Percentiles rank a stretch among this genome's conserved stretches.
Conservation (phyloP, 129 eudicot species). For the Ambrosia artemisiifolia region DNA sequence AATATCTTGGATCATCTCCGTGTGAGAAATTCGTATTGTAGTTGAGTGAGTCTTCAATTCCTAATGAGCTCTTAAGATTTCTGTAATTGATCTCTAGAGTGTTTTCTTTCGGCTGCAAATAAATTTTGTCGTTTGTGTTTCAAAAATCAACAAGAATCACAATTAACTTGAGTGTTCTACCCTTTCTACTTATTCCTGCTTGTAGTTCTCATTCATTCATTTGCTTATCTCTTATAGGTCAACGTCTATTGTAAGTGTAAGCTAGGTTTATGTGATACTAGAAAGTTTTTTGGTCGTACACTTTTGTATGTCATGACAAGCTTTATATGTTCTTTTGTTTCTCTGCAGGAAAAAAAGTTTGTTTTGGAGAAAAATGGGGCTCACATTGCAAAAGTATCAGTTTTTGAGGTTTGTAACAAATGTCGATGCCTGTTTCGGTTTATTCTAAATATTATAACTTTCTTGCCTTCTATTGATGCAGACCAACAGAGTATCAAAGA, state of each 20-base stretch:
- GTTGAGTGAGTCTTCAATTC: not conserved
- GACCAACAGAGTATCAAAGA: conserved; percentile 80
- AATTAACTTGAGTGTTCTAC: not conserved
- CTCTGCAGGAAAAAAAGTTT: conserved; percentile 80
- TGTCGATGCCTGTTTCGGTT: not conserved
- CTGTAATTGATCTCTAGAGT: not conserved
- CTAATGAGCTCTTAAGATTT: not conserved
- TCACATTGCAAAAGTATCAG: conserved; percentile 71
- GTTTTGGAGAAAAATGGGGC: conserved; percentile 85
- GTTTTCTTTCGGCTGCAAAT: not conserved
- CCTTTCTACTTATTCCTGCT: not conserved
- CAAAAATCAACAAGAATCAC: not conserved
- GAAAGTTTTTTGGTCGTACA: not conserved
- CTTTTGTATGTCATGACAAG: not conserved
- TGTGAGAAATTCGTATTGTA: not conserved
- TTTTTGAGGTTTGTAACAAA: conserved; percentile 68
- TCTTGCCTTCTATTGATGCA: conserved; percentile 39
- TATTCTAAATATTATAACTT: conserved; percentile 1
- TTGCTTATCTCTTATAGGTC: not conserved
- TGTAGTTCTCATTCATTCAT: not conserved
- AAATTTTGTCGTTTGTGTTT: not conserved
- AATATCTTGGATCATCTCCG: not conserved
- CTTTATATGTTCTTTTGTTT: conserved; percentile 11
- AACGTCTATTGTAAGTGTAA: not conserved
- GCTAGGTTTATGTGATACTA: not conserved